phyloP scores from a whole-genome alignment of 768 basidiomycete species.

The Tephrocybe sp. region DNA sequence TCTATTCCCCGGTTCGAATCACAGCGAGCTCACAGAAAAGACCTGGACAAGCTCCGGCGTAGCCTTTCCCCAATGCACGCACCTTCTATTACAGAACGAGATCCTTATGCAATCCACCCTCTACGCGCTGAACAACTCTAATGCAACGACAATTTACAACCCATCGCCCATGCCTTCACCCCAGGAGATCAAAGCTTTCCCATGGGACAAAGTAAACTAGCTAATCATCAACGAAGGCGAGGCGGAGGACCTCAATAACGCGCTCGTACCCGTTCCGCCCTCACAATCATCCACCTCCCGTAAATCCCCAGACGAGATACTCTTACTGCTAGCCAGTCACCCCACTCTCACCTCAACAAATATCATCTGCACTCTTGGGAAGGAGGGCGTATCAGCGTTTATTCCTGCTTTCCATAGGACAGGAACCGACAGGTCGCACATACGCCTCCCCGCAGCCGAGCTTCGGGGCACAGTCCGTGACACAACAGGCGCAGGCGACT shows the following conservation, averaged over 20 bases:
- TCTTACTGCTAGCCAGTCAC: slow-evolving; percentile 21
- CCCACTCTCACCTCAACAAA: slow-evolving; percentile 35
- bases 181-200: slow-evolving; percentile 40
- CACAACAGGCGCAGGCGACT: slow-evolving; percentile 67
- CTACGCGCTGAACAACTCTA: slow-evolving; percentile 28
- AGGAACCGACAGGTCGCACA: slow-evolving; percentile 15
- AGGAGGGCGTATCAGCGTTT: slow-evolving; percentile 47
- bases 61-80: slow-evolving; percentile 38
- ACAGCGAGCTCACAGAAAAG: slow-evolving; percentile 36
- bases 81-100: slow-evolving; percentile 63
- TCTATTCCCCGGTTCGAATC: slow-evolving; percentile 60
- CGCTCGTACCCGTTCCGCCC: slow-evolving; percentile 17
- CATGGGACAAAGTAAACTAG: slow-evolving; percentile 54
- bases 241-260: slow-evolving; percentile 34
- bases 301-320: slow-evolving; percentile 11
- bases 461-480: slow-evolving; percentile 42
- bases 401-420: slow-evolving; percentile 29
- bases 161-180: slow-evolving; percentile 55
- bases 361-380: slow-evolving; percentile 59
- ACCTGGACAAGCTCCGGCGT: slow-evolving; percentile 18
- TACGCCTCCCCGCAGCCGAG: slow-evolving; percentile 48
- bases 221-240: slow-evolving; percentile 58
- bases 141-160: slow-evolving; percentile 45
- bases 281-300: slow-evolving; percentile 4
- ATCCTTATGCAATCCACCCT: slow-evolving; percentile 45